phyloP scores from a whole-genome alignment of 2,329 filamentous ascomycete species.

The Trichoderma hamatum region DNA sequence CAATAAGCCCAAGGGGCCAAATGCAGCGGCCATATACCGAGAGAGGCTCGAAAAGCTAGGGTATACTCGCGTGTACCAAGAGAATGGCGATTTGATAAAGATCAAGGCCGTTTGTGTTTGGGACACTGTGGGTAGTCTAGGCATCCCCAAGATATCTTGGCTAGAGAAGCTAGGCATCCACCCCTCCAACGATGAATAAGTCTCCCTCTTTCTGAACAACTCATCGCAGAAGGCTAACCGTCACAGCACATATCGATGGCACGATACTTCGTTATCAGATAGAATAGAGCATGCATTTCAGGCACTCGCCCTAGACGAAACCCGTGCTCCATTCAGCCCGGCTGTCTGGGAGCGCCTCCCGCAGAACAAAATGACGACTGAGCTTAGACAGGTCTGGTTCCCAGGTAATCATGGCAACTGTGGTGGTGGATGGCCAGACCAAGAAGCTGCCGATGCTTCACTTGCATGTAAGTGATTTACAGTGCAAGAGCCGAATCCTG shows the following conservation, averaged over 20 bases:
- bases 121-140: conserved; percentile 49
- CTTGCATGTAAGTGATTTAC: conserved; percentile 43
- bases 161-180: conserved; percentile 52
- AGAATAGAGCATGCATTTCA: conserved; percentile 62
- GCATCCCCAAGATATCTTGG: conserved; percentile 51
- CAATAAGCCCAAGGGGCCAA: conserved; percentile 51
- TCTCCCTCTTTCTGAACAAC: conserved; percentile 32
- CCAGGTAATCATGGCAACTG: conserved; percentile 72
- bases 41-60: conserved; percentile 48
- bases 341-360: conserved; percentile 56
- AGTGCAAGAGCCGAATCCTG: not conserved
- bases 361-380: conserved; percentile 44
- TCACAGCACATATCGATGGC: conserved; percentile 51
- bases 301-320: conserved; percentile 61
- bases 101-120: conserved; percentile 52
- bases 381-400: conserved; percentile 64
- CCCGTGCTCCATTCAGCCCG: conserved; percentile 56
- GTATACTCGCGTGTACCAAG: conserved; percentile 48
- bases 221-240: conserved; percentile 36
- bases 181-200: conserved; percentile 51
- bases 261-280: conserved; percentile 56
- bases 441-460: conserved; percentile 47
- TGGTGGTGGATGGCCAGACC: conserved; percentile 66
- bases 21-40: conserved; percentile 49
- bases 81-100: conserved; percentile 48